These are phyloP conservation scores for Typha latifolia DNA, from an alignment of 176 grass and related monocot genomes.

Conservation along the genomic window DNA sequence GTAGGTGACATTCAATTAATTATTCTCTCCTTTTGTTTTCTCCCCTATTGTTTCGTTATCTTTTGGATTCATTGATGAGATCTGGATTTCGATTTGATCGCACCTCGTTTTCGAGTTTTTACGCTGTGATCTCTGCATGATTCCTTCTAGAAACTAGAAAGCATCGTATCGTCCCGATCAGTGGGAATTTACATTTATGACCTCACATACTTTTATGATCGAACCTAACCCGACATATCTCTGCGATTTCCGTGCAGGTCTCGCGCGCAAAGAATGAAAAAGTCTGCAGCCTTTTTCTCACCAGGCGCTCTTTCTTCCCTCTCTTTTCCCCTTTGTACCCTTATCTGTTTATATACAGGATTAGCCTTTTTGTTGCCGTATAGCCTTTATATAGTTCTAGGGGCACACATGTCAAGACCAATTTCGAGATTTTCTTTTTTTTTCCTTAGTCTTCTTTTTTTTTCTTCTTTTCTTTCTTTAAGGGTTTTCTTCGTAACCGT, in stretches of 20 bases:
- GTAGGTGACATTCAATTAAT: background rate
- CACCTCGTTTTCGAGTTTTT: no score
- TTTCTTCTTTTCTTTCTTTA: no score
- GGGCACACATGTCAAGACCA: no score
- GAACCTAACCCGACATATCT: background rate
- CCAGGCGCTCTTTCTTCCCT: background rate
- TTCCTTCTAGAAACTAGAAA: background rate
- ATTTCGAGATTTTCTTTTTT: no score
- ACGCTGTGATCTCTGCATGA: background rate
- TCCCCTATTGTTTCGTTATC: background rate
- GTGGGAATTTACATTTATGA: background rate
- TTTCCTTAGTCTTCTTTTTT: no score
- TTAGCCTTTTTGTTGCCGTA: background rate
- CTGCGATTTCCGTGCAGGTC: constrained; percentile 1
- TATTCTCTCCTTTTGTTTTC: background rate
- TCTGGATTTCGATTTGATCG: background rate
- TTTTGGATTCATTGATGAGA: background rate
- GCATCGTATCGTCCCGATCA: background rate
- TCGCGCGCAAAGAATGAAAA: background rate
- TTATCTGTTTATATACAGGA: background rate
- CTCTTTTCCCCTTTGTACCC: background rate
- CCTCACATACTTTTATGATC: background rate
- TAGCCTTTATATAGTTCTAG: background rate
- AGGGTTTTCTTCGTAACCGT: no score
- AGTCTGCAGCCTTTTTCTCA: background rate